Conservation (phyloP, 2,329 filamentous ascomycete genomes). For the Beauveria asiatica region DNA sequence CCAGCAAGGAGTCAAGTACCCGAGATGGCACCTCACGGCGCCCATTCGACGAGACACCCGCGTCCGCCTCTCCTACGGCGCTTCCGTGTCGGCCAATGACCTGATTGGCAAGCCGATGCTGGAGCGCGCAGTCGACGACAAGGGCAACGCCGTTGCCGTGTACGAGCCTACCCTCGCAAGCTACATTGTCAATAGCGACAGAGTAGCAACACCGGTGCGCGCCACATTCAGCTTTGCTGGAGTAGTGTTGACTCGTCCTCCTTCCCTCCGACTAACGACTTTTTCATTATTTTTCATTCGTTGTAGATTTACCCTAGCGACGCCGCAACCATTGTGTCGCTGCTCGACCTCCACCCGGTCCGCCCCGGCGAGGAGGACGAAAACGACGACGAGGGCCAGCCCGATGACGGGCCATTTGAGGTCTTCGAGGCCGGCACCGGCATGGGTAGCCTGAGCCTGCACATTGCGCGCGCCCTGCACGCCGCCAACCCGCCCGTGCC, state of each 20-base stretch:
- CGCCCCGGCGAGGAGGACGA: conserved; percentile 22
- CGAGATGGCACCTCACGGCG: conserved; percentile 31
- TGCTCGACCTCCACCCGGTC: conserved; percentile 64
- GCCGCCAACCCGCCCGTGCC: conserved; percentile 53
- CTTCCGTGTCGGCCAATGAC: conserved; percentile 39
- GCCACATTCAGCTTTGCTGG: too few relatives aligned
- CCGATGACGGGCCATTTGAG: conserved; percentile 42
- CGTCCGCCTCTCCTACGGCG: conserved; percentile 35
- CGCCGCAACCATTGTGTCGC: conserved; percentile 63
- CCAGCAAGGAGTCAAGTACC: conserved; percentile 26
- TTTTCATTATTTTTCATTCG: neutral
- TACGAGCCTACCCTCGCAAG: conserved; percentile 62
- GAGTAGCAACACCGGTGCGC: conserved; percentile 59
- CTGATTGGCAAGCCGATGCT: conserved; percentile 57
- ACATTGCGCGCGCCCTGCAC: conserved; percentile 68
- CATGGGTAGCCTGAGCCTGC: conserved; percentile 70
- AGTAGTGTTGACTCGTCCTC: too few relatives aligned
- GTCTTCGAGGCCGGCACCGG: conserved; percentile 80
- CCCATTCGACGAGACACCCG: conserved; percentile 24
- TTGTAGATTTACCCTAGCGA: conserved; percentile 57
- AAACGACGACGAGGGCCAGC: conserved; percentile 23
- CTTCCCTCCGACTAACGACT: neutral
- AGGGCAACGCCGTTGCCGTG: conserved; percentile 42
- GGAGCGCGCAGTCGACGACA: conserved; percentile 48
- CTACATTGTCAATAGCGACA: conserved; percentile 59